phyloP scores from a whole-genome alignment of 2,329 filamentous ascomycete species.

The Plenodomus lindquistii region DNA sequence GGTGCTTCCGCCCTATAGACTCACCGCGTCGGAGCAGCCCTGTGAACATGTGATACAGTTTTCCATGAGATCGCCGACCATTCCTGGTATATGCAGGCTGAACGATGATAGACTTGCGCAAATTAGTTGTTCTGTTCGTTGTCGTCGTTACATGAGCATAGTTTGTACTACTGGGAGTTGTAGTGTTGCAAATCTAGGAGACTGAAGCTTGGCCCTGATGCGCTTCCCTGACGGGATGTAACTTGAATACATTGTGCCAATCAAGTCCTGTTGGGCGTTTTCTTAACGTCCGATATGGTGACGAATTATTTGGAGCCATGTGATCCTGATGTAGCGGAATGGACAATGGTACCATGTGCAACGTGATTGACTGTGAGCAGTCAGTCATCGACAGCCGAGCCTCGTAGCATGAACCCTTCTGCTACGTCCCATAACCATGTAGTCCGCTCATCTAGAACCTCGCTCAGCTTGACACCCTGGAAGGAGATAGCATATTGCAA shows the following conservation, averaged over 20 bases:
- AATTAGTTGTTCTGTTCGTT: slow-evolving; percentile 8
- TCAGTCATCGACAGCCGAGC: not conserved
- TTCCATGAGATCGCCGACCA: not conserved
- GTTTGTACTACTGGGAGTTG: not conserved
- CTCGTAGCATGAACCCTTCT: slow-evolving; percentile 1
- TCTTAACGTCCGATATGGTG: slow-evolving; percentile 5
- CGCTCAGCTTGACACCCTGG: slow-evolving; percentile 3
- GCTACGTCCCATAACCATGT: slow-evolving; percentile 1
- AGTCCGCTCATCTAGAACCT: slow-evolving; percentile 4
- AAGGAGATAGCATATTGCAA: slow-evolving; percentile 5
- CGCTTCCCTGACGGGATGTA: slow-evolving; percentile 15
- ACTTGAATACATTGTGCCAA: slow-evolving; percentile 9
- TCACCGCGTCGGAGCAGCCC: slow-evolving; percentile 22
- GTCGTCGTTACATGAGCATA: not conserved
- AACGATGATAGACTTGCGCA: slow-evolving; percentile 7
- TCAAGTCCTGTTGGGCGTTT: slow-evolving; percentile 5
- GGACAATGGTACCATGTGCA: not conserved
- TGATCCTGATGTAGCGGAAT: not conserved
- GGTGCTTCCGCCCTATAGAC: slow-evolving; percentile 18
- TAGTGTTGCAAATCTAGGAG: not conserved
- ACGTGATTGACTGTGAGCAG: too few species aligned
- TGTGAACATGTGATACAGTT: not conserved
- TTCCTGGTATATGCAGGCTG: slow-evolving; percentile 1
- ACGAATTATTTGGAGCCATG: slow-evolving; percentile 1
- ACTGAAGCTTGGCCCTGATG: not conserved